These are phyloP conservation scores for Zygotorulaspora mrakii DNA, from an alignment of 1,139 yeast genomes.

Conservation along the genomic window DNA sequence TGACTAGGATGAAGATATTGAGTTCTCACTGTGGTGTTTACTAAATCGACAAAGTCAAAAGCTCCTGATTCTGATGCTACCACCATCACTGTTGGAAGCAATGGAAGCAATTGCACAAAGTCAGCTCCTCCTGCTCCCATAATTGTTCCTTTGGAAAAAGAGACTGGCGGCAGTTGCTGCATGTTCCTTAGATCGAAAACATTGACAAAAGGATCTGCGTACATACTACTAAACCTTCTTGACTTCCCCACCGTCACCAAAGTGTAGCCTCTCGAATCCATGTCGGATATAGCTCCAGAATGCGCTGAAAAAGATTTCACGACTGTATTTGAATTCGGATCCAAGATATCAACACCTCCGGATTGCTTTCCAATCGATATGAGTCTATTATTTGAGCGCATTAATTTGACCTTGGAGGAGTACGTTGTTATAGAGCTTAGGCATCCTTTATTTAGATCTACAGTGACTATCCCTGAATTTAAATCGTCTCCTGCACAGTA, in stretches of 20 bases:
- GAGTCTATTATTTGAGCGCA: conserved; percentile 44
- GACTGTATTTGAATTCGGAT: conserved; percentile 54
- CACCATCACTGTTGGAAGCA: conserved; percentile 71
- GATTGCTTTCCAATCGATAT: conserved; percentile 62
- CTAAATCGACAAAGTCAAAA: conserved; percentile 77
- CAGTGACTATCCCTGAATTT: conserved; percentile 46
- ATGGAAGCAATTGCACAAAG: conserved; percentile 81
- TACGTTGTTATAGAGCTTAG: conserved; percentile 40
- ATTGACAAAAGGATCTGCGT: conserved; percentile 79
- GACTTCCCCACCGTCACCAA: conserved; percentile 83
- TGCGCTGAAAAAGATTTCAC: conserved; percentile 68
- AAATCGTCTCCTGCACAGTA: conserved; percentile 46
- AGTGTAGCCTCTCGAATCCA: conserved; percentile 73
- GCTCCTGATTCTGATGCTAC: conserved; percentile 78
- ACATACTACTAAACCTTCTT: conserved; percentile 48
- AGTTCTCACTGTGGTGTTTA: conserved; percentile 63
- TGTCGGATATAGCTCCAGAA: conserved; percentile 68
- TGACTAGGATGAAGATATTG: conserved; percentile 57
- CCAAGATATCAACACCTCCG: conserved; percentile 77
- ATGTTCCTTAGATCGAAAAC: conserved; percentile 75
- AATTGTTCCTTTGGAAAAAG: conserved; percentile 47
- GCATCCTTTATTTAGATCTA: conserved; percentile 54
- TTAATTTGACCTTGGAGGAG: conserved; percentile 40
- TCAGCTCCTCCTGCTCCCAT: conserved; percentile 76
- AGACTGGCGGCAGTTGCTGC: conserved; percentile 72